Evolutionary conservation across 2,329 filamentous ascomycete genomes (phyloP), one percentile per base, ranked within the genome.

Genomic region (Aspergillaceae sp.): DNA sequence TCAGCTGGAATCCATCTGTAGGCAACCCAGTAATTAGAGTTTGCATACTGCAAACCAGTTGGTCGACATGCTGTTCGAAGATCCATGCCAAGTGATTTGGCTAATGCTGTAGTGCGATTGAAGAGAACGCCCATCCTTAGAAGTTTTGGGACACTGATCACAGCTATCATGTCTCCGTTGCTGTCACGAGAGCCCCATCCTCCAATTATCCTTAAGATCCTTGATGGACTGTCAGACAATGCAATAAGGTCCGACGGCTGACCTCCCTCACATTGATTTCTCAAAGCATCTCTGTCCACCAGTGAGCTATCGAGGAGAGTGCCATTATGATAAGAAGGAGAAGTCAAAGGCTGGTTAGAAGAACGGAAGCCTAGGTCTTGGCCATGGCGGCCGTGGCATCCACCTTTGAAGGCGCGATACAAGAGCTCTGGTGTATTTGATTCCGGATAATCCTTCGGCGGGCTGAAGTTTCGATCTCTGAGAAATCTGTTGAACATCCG

Each of bases 11-110:
- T 40, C 46, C 43, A 48, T 29, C 46, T 38, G 40, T 45, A 43
- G 42, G 46, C 46, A 36, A 45, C 38, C 46, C 43, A 48, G 43
- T 48, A 48, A n/a, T 48, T 48, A 42, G 8, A 11, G 44, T 43
- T 48, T 38, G 42, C 43, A 33, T 27, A 48, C 32, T 36, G 38
- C 29, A 48, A 34, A 27, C 43, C 46, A 1, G 32, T 45, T 19
- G n/a, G 29, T 11, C 36, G 33, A 40, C 26, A 37, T 33, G 9
- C 38, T 33, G 42, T 7, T 40, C 43, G 43, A 11, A 43, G 19
- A 30, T 45, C 11, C 29, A 45, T 30, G 7, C 38, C 40, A 27
- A 48, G 43, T 45, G 37, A 45, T 10, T 40, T 26, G 44, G 28
- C 29, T n/a, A 48, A 45, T 40, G 46, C 45, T 38, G 46, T 45